Percentiles rank a stretch among this genome's conserved stretches.
phyloP scores from a whole-genome alignment of 495 filamentous ascomycete species.

The Aspergillus affinis region DNA sequence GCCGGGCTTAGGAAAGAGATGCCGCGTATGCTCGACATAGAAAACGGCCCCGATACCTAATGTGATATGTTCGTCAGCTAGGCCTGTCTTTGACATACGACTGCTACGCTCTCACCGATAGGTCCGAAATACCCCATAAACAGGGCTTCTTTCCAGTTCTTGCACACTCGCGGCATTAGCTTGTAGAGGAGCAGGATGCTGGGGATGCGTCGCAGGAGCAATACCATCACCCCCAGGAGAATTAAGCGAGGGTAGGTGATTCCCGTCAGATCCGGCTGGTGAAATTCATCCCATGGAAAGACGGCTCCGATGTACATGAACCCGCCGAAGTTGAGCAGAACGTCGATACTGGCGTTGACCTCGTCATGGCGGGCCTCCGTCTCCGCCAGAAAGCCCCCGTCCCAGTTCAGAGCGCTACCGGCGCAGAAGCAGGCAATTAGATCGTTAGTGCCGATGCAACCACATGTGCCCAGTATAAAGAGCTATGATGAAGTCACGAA shows the following conservation, averaged over 20 bases:
- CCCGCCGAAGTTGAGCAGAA: conserved; percentile 13
- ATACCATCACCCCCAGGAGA: conserved; percentile 7
- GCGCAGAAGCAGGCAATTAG: conserved; percentile 11
- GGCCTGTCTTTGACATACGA: neutral
- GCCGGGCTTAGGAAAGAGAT: conserved; percentile 8
- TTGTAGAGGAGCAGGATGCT: conserved; percentile 9
- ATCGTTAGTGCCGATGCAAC: conserved; percentile 10
- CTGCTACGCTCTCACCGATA: conserved; percentile 3
- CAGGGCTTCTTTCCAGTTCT: conserved; percentile 12
- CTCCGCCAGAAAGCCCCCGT: conserved; percentile 11
- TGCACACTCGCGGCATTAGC: conserved; percentile 10
- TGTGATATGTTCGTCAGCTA: neutral
- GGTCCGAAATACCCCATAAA: conserved; percentile 16
- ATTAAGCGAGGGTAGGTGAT: conserved; percentile 11
- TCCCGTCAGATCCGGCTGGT: conserved; percentile 9
- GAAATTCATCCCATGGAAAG: conserved; percentile 10
- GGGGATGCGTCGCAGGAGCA: conserved; percentile 11
- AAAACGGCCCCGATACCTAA: conserved; percentile 12
- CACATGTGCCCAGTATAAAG: conserved; percentile 10
- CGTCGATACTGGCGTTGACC: conserved; percentile 12
- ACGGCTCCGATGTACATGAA: conserved; percentile 15
- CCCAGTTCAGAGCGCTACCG: conserved; percentile 11
- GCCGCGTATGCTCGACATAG: conserved; percentile 12
- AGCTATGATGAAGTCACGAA: neutral
- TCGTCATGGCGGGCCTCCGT: conserved; percentile 14